Conservation (phyloP, 1,284 basidiomycete species). For the Rhodotorula glutinis region DNA sequence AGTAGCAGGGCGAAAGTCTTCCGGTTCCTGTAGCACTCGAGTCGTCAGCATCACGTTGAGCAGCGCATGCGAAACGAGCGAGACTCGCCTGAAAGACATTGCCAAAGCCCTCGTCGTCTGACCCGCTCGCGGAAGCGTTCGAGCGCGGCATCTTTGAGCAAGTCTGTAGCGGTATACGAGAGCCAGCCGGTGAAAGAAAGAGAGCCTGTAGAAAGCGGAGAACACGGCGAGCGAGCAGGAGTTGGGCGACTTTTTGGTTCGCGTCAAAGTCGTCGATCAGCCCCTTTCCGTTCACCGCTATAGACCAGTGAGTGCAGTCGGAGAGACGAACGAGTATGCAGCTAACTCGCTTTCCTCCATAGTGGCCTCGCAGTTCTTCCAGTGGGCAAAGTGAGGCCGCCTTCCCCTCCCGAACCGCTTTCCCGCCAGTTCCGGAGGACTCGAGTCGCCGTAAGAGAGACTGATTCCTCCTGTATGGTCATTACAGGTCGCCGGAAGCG, state of each 20-base stretch:
- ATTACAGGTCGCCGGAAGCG: constrained; percentile 67
- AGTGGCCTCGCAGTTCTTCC: constrained; percentile 10
- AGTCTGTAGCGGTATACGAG: not conserved
- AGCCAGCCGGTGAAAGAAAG: not conserved
- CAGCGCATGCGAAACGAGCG: not conserved
- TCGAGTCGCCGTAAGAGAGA: not conserved
- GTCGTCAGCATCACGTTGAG: no score
- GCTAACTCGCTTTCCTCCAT: not conserved
- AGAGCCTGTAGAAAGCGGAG: not conserved
- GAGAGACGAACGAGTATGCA: not conserved
- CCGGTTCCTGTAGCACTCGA: constrained; percentile 29
- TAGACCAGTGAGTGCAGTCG: not conserved
- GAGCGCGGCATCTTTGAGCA: not conserved
- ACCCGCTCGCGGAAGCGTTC: constrained; percentile 5
- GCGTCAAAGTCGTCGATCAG: no score
- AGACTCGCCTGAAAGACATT: constrained; percentile 22
- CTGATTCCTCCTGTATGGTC: not conserved
- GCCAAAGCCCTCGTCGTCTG: constrained; percentile 27
- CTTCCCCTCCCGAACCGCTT: no score
- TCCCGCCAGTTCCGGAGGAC: no score
- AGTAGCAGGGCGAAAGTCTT: constrained; percentile 35
- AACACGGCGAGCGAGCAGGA: no score
- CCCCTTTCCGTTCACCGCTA: no score
- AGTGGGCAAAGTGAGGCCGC: constrained; percentile 16
- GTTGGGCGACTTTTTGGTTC: no score